Base-by-base conservation (phyloP, 2,329 filamentous ascomycete species). In the Corinectria fuckeliana region DNA sequence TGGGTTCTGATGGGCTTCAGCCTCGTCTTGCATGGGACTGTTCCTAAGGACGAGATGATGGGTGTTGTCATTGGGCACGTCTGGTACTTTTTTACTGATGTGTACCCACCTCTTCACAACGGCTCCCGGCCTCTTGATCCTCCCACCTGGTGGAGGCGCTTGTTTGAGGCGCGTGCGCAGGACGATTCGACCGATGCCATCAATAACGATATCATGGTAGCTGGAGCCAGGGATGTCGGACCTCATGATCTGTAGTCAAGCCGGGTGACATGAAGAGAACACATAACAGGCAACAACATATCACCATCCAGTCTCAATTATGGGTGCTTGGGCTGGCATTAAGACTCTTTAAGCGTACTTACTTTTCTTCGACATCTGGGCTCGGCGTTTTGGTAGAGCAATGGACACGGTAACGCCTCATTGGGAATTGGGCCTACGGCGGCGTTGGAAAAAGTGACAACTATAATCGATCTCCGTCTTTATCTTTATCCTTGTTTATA, bases 31-130 rank as follows among this genome's bases (percentile, higher is more conserved):
- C 93, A 98, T 74, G 92, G 92, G 6, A 90, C 85, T 5, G 84
- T 98, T 39, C 95, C 95, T 4, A 96, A 96, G 77, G 95, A 98
- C 75, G 95, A 99, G 80, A 90, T 99, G 63, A 92, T 96, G 80
- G 95, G 95, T 4, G 92, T 97, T 14, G 88, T 95, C 9, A 93
- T 98, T 36, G 95, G 95, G 9, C 95, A 99, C 77, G 84, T 98
- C 38, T 98, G 93, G 90, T 99, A 98, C 77, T 99, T 97, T 80
- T 97, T 98, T 77, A 91, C 89, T 60, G 95, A 99, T 75, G 93
- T 99, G 14, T 99, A 97, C 76, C 95, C 95, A 3, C 91, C 93
- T 3, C 85, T 97, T 41, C 91, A 97, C 77, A 88, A 90, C 63
- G 92, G 92, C 16, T 89, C 90, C 50, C 85, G 91, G 56, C 95